A percentile compares a stretch with the other conserved stretches of the same genome.
phyloP scores from a whole-genome alignment of 2,329 filamentous ascomycete genomes.

The Fusarium sp. region DNA sequence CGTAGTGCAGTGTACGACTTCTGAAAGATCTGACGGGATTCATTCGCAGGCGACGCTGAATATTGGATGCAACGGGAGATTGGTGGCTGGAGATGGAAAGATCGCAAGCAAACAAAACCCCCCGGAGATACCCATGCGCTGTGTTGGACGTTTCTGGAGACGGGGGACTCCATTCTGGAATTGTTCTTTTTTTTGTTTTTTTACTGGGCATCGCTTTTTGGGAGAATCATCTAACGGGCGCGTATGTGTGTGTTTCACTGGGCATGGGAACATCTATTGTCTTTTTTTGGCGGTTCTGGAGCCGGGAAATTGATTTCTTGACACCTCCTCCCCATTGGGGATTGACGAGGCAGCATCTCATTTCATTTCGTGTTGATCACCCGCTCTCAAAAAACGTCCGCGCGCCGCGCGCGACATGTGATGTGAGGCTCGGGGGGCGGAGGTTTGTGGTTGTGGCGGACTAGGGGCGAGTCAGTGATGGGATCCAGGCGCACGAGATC shows the following conservation, averaged over 20 bases:
- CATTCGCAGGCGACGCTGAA: constrained; percentile 30
- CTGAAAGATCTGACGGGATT: constrained; percentile 27
- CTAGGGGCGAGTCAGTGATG: constrained; percentile 33
- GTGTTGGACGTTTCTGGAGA: constrained; percentile 45
- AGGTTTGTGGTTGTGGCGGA: constrained; percentile 22
- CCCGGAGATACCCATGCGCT: constrained; percentile 47
- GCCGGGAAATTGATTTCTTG: constrained; percentile 44
- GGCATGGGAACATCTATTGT: constrained; percentile 34
- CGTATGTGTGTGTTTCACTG: constrained; percentile 26
- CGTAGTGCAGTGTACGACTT: constrained; percentile 45
- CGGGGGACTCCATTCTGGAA: constrained; percentile 44
- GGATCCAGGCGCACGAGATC: constrained; percentile 38
- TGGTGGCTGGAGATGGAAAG: constrained; percentile 41
- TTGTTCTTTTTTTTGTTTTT: constrained; percentile 38
- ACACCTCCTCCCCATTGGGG: constrained; percentile 24
- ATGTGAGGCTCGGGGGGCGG: constrained; percentile 35
- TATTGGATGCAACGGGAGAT: constrained; percentile 44
- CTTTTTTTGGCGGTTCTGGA: constrained; percentile 37
- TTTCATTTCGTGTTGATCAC: constrained; percentile 14
- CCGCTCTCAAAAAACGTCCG: background rate
- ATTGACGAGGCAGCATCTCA: constrained; percentile 23
- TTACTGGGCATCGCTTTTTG: constrained; percentile 24
- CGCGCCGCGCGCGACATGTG: constrained; percentile 28
- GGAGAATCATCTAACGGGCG: constrained; percentile 35
- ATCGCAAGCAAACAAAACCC: constrained; percentile 43